Evolutionary conservation across 768 basidiomycete species (phyloP).

Genomic region (Boletus rubroflammeus): DNA sequence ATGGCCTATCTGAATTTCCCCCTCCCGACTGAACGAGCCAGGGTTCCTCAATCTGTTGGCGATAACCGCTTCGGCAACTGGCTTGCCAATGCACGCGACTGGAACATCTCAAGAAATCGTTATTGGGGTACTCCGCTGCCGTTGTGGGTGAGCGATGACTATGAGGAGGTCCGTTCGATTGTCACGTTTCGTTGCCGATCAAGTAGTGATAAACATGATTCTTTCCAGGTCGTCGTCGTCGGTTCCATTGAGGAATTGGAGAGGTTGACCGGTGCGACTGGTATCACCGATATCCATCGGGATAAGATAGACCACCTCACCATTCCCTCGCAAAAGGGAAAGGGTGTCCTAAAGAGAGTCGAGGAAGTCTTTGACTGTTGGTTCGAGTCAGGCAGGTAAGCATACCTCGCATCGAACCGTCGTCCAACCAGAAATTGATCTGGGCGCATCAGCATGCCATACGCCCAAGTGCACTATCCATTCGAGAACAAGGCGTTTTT

Average conservation of each 20-base stretch:
- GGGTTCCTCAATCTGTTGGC: constrained; percentile 90
- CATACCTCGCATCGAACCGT: background rate
- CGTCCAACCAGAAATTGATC: background rate
- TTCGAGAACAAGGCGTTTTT: constrained; percentile 95
- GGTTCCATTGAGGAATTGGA: constrained; percentile 89
- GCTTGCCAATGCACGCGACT: constrained; percentile 97
- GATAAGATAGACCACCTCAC: constrained; percentile 96
- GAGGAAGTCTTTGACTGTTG: constrained; percentile 99
- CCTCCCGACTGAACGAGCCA: constrained; percentile 27
- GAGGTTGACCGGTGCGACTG: constrained; percentile 74
- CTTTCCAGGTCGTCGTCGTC: constrained; percentile 68
- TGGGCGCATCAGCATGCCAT: constrained; percentile 83
- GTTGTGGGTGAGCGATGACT: constrained; percentile 92
- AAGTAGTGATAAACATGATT: background rate
- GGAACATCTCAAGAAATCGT: constrained; percentile 98
- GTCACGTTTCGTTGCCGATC: background rate
- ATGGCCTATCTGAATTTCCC: background rate
- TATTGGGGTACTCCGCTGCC: constrained; percentile 99
- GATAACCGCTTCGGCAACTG: constrained; percentile 95
- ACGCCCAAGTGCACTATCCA: constrained; percentile 95
- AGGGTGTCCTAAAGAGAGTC: constrained; percentile 81
- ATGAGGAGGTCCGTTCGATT: constrained; percentile 58
- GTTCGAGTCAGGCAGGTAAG: constrained; percentile 98
- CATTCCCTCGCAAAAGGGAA: constrained; percentile 88
- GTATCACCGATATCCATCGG: constrained; percentile 87